Conservation (phyloP, 2,329 filamentous ascomycete species). For the Diplodia sapinea region DNA sequence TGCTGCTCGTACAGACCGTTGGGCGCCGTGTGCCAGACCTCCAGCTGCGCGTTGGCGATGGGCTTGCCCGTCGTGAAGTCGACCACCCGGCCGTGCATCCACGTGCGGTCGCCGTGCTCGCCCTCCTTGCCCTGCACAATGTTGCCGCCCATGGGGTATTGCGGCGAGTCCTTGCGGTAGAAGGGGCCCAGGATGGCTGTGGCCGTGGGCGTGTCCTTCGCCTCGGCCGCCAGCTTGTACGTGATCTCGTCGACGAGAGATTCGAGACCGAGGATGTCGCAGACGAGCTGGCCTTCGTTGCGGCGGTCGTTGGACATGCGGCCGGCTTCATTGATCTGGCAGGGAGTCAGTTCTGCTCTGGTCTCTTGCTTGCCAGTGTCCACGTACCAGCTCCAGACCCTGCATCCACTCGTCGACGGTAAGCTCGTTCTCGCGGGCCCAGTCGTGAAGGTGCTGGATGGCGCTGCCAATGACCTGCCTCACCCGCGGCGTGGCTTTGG, state of each 20-base stretch:
- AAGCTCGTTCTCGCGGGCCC: slow-evolving; percentile 77
- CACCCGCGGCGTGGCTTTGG: slow-evolving; percentile 69
- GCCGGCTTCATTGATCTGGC: slow-evolving; percentile 64
- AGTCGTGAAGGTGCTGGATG: slow-evolving; percentile 78
- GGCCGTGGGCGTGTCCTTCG: slow-evolving; percentile 63
- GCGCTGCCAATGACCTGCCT: slow-evolving; percentile 67
- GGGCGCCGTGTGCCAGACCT: slow-evolving; percentile 80
- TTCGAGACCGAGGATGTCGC: slow-evolving; percentile 65
- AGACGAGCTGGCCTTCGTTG: slow-evolving; percentile 67
- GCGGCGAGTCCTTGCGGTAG: slow-evolving; percentile 75
- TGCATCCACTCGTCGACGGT: slow-evolving; percentile 78
- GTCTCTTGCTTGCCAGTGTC: background rate
- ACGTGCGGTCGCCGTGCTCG: slow-evolving; percentile 60
- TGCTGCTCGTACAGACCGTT: slow-evolving; percentile 74
- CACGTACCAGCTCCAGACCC: slow-evolving; percentile 69
- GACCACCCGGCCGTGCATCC: slow-evolving; percentile 68
- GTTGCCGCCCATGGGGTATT: slow-evolving; percentile 70
- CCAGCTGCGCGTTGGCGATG: slow-evolving; percentile 69
- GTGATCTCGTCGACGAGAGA: slow-evolving; percentile 79
- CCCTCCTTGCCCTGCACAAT: slow-evolving; percentile 61
- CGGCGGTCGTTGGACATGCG: slow-evolving; percentile 67
- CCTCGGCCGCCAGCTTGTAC: slow-evolving; percentile 65
- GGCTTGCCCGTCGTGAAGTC: slow-evolving; percentile 67
- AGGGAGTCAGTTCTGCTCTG: slow-evolving; percentile 15
- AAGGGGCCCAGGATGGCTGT: slow-evolving; percentile 86